Base-by-base conservation (phyloP, 2,329 filamentous ascomycete genomes). In the Cladosporium sp. region DNA sequence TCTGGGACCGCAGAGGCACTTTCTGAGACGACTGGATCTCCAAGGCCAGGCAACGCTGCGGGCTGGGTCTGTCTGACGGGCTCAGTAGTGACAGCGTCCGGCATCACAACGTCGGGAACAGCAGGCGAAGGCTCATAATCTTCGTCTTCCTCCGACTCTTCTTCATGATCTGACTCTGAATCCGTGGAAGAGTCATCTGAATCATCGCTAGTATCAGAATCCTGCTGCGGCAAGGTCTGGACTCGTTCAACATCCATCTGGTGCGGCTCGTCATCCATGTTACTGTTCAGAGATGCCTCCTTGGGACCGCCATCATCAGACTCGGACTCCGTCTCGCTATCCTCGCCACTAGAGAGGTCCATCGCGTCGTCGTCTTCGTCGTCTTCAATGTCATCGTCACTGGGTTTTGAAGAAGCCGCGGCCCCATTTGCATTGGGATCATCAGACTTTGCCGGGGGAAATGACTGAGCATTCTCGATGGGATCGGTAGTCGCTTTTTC, bases 281-380 rank as follows among this genome's bases (percentile, higher is more conserved):
- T n/a, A n/a, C n/a, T n/a, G n/a, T n/a, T n/a, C n/a, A n/a, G n/a
- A n/a, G n/a, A n/a, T n/a, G n/a, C n/a, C n/a, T n/a, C 36, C 7
- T 8, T 38, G 9, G 18, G 32, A 27, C 7, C 43, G 22, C 15
- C 22, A 27, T 5, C 22, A 4, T 27, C 22, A 27, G 22, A 27
- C 22, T 27, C 22, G 22, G 22, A 27, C 9, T 27, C 40, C 20
- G 38, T 29, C 17, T 49, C 43, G 3, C 34, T 29, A 13, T 36
- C 42, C 27, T 43, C 47, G 13, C 43, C 41, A 19, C 32, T 54
- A 13, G 56, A 56, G 17, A 53, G 52, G 43, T 59, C 56, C 54
- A 58, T 57, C 13, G 56, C 57, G 49, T 58, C 56, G 34, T 56
- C 58, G 51, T 51, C 53, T 18, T 57, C 52, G 29, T 51, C 57